Evolutionary conservation across 1,284 basidiomycete genomes (phyloP).

Genomic region (Coniophora puteana): DNA sequence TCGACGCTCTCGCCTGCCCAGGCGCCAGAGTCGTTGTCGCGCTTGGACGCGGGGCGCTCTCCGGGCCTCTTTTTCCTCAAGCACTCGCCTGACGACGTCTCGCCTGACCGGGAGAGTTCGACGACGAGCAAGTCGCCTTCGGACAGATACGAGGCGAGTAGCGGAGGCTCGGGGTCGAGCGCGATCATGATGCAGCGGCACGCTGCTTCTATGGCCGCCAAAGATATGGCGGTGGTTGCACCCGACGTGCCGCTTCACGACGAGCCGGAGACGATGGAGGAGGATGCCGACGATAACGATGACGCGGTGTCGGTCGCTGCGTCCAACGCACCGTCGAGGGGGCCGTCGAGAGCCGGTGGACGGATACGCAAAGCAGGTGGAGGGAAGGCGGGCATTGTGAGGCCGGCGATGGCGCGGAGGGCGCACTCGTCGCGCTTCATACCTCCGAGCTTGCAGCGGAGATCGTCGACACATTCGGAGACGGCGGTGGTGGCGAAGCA

Average conservation of each 20-base stretch:
- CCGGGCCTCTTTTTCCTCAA: conserved; percentile 43
- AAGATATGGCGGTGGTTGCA: conserved; percentile 1
- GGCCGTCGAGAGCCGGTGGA: conserved; percentile 6
- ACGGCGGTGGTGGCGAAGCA: conserved; percentile 9
- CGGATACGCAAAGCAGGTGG: conserved; percentile 28
- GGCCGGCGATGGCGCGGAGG: conserved; percentile 19
- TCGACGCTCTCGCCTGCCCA: conserved; percentile 9
- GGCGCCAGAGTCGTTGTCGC: conserved; percentile 21
- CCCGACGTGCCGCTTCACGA: conserved; percentile 36
- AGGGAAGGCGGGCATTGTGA: conserved; percentile 20
- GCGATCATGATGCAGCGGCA: no score
- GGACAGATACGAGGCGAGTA: conserved; percentile 25
- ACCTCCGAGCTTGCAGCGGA: conserved; percentile 24
- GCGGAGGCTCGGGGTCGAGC: no score
- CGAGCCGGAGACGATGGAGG: conserved; percentile 21
- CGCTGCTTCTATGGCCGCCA: no score
- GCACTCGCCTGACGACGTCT: conserved; percentile 37
- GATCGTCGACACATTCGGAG: conserved; percentile 19
- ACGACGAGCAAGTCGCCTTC: conserved; percentile 27
- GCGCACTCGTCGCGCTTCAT: conserved; percentile 26
- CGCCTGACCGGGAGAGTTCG: conserved; percentile 28
- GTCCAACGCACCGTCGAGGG: conserved; percentile 9
- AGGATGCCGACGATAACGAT: conserved; percentile 15
- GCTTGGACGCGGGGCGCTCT: conserved; percentile 15
- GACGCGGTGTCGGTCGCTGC: conserved; percentile 13